Evolutionary conservation across 257 asterid genomes (phyloP), one percentile per base, ranked within the genome.

Genomic region (Petunia axillaris): DNA sequence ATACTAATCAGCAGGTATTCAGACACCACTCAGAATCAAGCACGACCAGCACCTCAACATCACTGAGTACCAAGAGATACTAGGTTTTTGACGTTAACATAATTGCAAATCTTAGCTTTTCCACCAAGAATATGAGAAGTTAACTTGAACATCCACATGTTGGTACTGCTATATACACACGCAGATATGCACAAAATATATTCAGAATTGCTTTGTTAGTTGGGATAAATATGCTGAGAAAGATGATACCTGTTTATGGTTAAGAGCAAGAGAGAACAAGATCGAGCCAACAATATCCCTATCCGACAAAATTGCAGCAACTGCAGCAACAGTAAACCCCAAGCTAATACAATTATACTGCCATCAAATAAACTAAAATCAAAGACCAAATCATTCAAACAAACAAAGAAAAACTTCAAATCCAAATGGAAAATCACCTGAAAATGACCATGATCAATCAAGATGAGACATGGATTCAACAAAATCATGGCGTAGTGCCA

Each of bases 381-480:
- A 81, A 81, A 64, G 16, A 50, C 8, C 11, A 40, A 79, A 64
- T 6, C 40, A 75, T 13, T 77, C 71, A 8, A 75, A n/a, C 36
- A 25, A 54, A 53, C 5, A 75, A 13, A n/a, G 14, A 70, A 48
- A 36, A 35, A n/a, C 48, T 64, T 55, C 54, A 75, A 67, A 16
- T 14, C 35, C 37, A 50, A 55, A 14, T 7, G 59, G 38, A 9
- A 60, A 62, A 70, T 53, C 39, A 79, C 98, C 97, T 91, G 98
- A 88, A 94, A 94, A 88, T 96, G 98, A 46, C 99, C 98, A 82
- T 96, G 98, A 85, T 96, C 98, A 81, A 96, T 92, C 97, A 96
- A 88, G 81, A 96, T 84, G 83, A 94, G 91, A 85, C 98, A 96
- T 5, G 99, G 99, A 78, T 91, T 96, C 88, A 96, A 81, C 89